Percentiles rank a stretch among this genome's conserved stretches.
These are phyloP conservation scores for Pholiota conissans DNA, from an alignment of 768 basidiomycete genomes.

Conservation along the genomic window DNA sequence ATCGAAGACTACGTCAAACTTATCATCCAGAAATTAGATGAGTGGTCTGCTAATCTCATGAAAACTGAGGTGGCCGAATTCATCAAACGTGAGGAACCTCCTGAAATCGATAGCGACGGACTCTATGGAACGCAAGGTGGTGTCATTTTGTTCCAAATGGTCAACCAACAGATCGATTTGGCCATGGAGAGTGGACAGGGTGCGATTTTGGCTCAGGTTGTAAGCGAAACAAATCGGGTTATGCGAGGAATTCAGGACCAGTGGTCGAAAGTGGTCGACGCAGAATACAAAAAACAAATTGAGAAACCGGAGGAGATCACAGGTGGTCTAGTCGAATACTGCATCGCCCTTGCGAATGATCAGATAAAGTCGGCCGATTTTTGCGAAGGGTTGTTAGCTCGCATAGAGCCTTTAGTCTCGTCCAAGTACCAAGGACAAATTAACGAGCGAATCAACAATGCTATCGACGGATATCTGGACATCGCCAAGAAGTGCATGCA, in stretches of 20 bases:
- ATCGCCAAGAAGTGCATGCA: conserved; percentile 98
- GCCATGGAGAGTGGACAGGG: conserved; percentile 97
- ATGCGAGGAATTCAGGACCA: conserved; percentile 88
- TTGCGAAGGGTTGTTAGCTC: conserved; percentile 79
- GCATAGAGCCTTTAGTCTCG: conserved; percentile 89
- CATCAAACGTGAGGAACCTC: conserved; percentile 76
- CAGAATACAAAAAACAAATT: conserved; percentile 83
- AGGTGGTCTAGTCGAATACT: conserved; percentile 91
- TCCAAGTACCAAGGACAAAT: conserved; percentile 87
- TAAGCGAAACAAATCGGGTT: conserved; percentile 84
- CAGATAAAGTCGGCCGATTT: conserved; percentile 96
- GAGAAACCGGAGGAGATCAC: conserved; percentile 88
- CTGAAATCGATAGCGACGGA: conserved; percentile 87
- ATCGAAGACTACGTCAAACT: conserved; percentile 95
- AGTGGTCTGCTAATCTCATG: conserved; percentile 96
- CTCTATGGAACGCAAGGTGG: conserved; percentile 90
- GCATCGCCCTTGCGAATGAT: conserved; percentile 96
- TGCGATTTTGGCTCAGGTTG: conserved; percentile 86
- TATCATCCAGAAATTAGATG: conserved; percentile 93
- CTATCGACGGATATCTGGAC: conserved; percentile 97
- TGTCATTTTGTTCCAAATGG: conserved; percentile 96
- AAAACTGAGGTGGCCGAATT: conserved; percentile 87
- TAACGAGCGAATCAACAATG: conserved; percentile 86
- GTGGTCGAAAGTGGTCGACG: conserved; percentile 82
- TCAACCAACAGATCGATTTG: conserved; percentile 94